Conservation (phyloP, 495 filamentous ascomycete genomes). For the Aspergillus campestris region DNA sequence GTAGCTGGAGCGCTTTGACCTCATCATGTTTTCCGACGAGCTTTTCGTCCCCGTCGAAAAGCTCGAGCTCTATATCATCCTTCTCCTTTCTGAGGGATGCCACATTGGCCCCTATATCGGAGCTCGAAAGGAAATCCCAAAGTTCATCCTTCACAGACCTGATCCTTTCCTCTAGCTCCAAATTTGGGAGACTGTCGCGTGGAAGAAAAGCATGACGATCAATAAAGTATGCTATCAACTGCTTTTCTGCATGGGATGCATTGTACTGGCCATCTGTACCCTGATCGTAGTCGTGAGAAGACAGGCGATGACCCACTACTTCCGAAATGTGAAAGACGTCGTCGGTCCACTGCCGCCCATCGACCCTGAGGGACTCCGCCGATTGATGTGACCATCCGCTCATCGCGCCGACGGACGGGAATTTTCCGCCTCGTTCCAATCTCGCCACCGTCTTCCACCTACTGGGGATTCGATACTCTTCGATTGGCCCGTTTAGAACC, state of each 20-base stretch:
- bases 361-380: constrained; percentile 1
- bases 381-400: constrained; percentile 4
- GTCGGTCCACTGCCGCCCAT: constrained; percentile 6
- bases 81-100: constrained; percentile 2
- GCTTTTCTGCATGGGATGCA: constrained; percentile 13
- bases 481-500: constrained; percentile 2
- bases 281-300: constrained; percentile 1
- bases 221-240: constrained; percentile 12
- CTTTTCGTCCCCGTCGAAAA: constrained; percentile 2
- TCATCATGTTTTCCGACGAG: constrained; percentile 3
- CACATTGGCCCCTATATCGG: background rate
- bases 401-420: constrained; percentile 4
- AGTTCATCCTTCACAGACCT: background rate
- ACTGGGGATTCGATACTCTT: constrained; percentile 3
- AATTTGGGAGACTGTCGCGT: constrained; percentile 2
- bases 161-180: background rate
- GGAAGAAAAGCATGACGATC: constrained; percentile 11
- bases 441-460: constrained; percentile 4
- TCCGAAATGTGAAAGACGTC: constrained; percentile 6
- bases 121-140: background rate
- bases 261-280: constrained; percentile 5
- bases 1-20: constrained; percentile 3
- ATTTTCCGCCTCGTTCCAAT: constrained; percentile 4
- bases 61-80: constrained; percentile 3
- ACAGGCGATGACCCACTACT: constrained; percentile 3